phyloP scores from a whole-genome alignment of 2,329 filamentous ascomycete genomes.

The Xylariaceae sp. region DNA sequence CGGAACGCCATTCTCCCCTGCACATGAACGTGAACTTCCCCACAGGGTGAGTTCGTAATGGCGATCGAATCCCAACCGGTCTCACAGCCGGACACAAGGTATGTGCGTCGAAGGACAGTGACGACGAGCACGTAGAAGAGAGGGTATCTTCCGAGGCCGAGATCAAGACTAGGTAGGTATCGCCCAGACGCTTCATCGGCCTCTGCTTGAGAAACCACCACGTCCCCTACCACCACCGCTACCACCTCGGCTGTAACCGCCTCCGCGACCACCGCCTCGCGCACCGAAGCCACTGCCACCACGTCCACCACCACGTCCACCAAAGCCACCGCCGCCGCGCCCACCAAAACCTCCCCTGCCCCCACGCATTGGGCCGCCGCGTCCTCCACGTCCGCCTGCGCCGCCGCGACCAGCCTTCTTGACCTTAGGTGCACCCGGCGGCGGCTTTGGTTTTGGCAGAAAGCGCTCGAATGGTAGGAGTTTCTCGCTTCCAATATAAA shows the following conservation, averaged over 20 bases:
- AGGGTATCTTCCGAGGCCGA: conserved; percentile 5
- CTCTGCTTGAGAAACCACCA: conserved; percentile 21
- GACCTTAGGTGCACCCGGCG: conserved; percentile 57
- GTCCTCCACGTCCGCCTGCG: conserved; percentile 43
- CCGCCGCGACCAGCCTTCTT: conserved; percentile 69
- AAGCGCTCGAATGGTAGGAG: conserved; percentile 93
- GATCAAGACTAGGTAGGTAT: too few species aligned
- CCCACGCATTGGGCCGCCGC: conserved; percentile 35
- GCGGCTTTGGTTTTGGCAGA: conserved; percentile 84
- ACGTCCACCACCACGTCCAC: conserved; percentile 54
- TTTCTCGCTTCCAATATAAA: conserved; percentile 94
- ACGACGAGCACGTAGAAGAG: too few species aligned
- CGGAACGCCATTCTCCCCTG: conserved; percentile 22
- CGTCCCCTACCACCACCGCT: conserved; percentile 20
- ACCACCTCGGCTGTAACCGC: conserved; percentile 36
- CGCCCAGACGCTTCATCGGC: conserved; percentile 9
- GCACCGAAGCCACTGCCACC: conserved; percentile 34
- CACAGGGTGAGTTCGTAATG: conserved; percentile 3
- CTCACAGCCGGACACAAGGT: too few species aligned
- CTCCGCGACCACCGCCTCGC: conserved; percentile 30
- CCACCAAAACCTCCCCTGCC: conserved; percentile 50
- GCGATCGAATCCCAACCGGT: conserved; percentile 1
- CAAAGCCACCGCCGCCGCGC: conserved; percentile 45
- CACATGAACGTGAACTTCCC: conserved; percentile 12
- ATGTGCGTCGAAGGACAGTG: too few species aligned